These are phyloP conservation scores for Metarhizium guizhouense DNA, from an alignment of 2,329 filamentous ascomycete species.

Conservation along the genomic window DNA sequence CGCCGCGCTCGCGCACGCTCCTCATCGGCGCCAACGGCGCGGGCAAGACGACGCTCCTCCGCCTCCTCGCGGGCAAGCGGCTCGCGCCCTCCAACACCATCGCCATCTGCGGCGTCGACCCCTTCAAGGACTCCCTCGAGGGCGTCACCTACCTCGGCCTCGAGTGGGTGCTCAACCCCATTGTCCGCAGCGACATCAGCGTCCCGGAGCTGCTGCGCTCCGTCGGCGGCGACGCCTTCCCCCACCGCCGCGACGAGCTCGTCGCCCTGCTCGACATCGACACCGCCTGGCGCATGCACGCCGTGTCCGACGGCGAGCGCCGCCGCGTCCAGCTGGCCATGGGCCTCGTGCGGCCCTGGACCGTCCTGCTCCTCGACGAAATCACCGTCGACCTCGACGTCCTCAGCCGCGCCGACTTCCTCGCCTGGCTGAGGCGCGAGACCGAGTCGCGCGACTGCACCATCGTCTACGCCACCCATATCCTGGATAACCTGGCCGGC, in stretches of 20 bases:
- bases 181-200: constrained; percentile 90
- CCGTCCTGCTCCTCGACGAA: constrained; percentile 82
- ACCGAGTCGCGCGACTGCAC: constrained; percentile 76
- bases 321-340: constrained; percentile 91
- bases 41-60: constrained; percentile 92
- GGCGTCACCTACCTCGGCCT: constrained; percentile 95
- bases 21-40: constrained; percentile 95
- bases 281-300: constrained; percentile 87
- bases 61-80: constrained; percentile 88
- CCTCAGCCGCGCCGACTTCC: constrained; percentile 73
- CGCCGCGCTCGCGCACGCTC: constrained; percentile 75
- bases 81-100: constrained; percentile 73
- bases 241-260: constrained; percentile 76
- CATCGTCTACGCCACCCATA: constrained; percentile 95
- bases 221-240: constrained; percentile 79
- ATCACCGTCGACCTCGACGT: constrained; percentile 96
- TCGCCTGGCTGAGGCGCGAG: constrained; percentile 78
- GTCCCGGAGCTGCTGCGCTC: constrained; percentile 76
- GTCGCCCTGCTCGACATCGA: constrained; percentile 87
- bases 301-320: constrained; percentile 86
- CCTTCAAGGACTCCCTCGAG: constrained; percentile 82
- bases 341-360: constrained; percentile 88
- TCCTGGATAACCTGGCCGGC: constrained; percentile 84
- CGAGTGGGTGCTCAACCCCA: constrained; percentile 96
- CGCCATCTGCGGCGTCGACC: constrained; percentile 73